These are phyloP conservation scores for Teratosphaeria pseudoeucalypti DNA, from an alignment of 2,329 filamentous ascomycete genomes.

Conservation along the genomic window DNA sequence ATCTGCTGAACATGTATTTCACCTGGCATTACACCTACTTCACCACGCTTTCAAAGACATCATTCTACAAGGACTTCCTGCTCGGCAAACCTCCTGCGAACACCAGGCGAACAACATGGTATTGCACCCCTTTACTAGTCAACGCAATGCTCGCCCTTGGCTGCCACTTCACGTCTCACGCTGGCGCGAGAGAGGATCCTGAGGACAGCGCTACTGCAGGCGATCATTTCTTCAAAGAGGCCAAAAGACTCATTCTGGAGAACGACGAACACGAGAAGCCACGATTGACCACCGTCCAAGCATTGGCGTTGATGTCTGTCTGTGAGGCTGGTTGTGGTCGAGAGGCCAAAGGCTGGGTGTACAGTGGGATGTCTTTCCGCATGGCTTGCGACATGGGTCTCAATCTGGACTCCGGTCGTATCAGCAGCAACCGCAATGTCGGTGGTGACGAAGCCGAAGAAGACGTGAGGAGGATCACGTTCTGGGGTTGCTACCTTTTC, in stretches of 20 bases:
- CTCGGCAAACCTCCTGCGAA: slow-evolving; percentile 51
- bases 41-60: slow-evolving; percentile 71
- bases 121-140: slow-evolving; percentile 82
- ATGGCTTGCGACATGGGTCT: slow-evolving; percentile 94
- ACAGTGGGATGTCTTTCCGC: slow-evolving; percentile 94
- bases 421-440: slow-evolving; percentile 38
- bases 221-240: slow-evolving; percentile 92
- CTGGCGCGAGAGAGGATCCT: slow-evolving; percentile 59
- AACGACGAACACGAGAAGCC: slow-evolving; percentile 91
- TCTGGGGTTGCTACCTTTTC: slow-evolving; percentile 97
- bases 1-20: slow-evolving; percentile 96
- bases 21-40: slow-evolving; percentile 97
- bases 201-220: slow-evolving; percentile 77
- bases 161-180: slow-evolving; percentile 78
- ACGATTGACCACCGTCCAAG: slow-evolving; percentile 80
- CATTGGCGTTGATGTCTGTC: slow-evolving; percentile 89
- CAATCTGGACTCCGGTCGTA: slow-evolving; percentile 67
- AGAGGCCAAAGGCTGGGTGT: slow-evolving; percentile 95
- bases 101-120: slow-evolving; percentile 47
- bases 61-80: slow-evolving; percentile 80
- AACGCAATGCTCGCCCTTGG: slow-evolving; percentile 90
- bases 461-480: slow-evolving; percentile 81
- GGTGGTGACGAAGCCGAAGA: slow-evolving; percentile 64
- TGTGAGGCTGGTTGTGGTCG: slow-evolving; percentile 88
- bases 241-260: slow-evolving; percentile 78